Conservation (phyloP, 1,284 basidiomycete species). For the Ganoderma sp. region DNA sequence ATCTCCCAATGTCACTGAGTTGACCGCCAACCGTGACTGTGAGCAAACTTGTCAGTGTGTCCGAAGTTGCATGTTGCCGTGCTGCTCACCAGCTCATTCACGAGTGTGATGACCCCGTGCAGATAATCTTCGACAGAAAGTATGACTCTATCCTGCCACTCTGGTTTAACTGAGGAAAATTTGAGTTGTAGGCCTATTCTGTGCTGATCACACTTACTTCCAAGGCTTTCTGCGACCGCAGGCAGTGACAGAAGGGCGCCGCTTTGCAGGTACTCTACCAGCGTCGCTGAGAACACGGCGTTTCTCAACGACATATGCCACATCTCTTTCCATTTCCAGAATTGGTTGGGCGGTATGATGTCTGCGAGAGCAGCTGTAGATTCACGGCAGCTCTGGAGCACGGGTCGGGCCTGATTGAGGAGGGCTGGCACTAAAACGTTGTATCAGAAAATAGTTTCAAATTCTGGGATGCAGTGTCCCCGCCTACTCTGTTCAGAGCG, state of each 20-base stretch:
- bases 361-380: conserved; percentile 56
- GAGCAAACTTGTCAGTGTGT: neutral
- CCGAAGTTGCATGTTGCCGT: too few species aligned
- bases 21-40: conserved; percentile 82
- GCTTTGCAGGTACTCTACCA: conserved; percentile 68
- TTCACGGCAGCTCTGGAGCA: conserved; percentile 59
- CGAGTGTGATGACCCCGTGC: conserved; percentile 80
- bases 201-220: conserved; percentile 55
- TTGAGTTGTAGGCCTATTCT: neutral
- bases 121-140: conserved; percentile 83
- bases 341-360: conserved; percentile 71
- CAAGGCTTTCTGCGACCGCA: conserved; percentile 59
- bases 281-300: conserved; percentile 67
- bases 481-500: conserved; percentile 60
- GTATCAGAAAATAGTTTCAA: neutral
- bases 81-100: conserved; percentile 71
- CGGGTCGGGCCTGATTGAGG: conserved; percentile 59
- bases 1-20: conserved; percentile 82
- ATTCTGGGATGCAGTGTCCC: neutral
- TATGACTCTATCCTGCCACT: conserved; percentile 71
- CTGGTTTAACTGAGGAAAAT: conserved; percentile 60
- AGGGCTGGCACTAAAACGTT: conserved; percentile 59
- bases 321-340: conserved; percentile 85
- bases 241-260: conserved; percentile 66
- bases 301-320: conserved; percentile 71